phyloP scores from a whole-genome alignment of 768 basidiomycete genomes.

The Agaricus sinodeliciosus region DNA sequence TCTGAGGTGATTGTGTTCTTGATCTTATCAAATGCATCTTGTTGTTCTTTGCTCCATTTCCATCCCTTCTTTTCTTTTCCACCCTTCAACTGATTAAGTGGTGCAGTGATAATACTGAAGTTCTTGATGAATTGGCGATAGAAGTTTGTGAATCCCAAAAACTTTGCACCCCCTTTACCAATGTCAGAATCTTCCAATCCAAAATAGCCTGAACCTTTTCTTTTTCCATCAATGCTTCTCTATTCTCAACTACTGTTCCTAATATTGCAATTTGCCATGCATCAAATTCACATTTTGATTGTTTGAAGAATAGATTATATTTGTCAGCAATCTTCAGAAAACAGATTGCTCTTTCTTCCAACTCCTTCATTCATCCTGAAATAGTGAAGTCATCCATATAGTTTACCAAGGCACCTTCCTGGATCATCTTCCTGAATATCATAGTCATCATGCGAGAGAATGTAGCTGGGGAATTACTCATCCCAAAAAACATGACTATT shows the following conservation, averaged over 20 bases:
- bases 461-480: background rate
- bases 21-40: background rate
- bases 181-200: too few relatives aligned
- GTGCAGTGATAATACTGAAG: background rate
- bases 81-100: background rate
- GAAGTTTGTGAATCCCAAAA: too few relatives aligned
- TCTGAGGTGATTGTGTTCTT: background rate
- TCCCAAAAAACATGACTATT: constrained; percentile 13
- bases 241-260: too few relatives aligned
- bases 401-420: background rate
- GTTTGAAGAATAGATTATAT: constrained; percentile 8
- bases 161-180: background rate
- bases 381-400: background rate
- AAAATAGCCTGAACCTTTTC: too few relatives aligned
- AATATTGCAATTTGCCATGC: too few relatives aligned
- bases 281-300: constrained; percentile 17
- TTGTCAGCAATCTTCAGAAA: background rate
- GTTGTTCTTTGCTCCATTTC: background rate
- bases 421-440: too few relatives aligned
- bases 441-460: background rate
- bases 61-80: background rate
- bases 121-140: constrained; percentile 3
- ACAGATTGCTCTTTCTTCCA: too few relatives aligned
- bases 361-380: too few relatives aligned
- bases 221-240: too few relatives aligned